Percentiles rank a stretch among this genome's conserved stretches.
These are phyloP conservation scores for Scytalidium lignicola DNA, from an alignment of 2,329 filamentous ascomycete species.

Conservation along the genomic window DNA sequence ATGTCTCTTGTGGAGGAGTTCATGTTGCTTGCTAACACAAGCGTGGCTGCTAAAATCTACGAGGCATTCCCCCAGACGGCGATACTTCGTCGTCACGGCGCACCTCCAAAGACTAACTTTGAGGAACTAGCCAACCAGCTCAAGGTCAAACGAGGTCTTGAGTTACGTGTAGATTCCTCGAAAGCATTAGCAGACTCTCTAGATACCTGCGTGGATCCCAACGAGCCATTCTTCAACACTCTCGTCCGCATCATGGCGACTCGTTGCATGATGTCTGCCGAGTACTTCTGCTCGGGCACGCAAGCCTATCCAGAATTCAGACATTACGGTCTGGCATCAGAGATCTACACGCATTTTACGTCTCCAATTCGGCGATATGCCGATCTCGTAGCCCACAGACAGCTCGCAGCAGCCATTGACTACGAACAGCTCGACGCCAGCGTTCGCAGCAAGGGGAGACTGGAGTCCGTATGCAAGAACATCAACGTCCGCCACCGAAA, in stretches of 20 bases:
- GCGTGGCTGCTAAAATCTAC: constrained; percentile 86
- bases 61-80: constrained; percentile 92
- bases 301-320: constrained; percentile 92
- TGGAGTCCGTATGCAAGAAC: constrained; percentile 94
- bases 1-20: constrained; percentile 98
- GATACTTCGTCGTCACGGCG: constrained; percentile 83
- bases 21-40: constrained; percentile 97
- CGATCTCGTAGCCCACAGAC: constrained; percentile 89
- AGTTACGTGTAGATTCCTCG: constrained; percentile 79
- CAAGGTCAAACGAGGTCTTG: constrained; percentile 75
- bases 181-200: constrained; percentile 91
- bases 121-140: constrained; percentile 90
- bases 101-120: constrained; percentile 93
- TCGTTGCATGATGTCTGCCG: constrained; percentile 97
- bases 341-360: constrained; percentile 99
- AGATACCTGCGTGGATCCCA: constrained; percentile 72
- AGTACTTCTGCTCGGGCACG: constrained; percentile 95
- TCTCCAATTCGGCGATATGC: constrained; percentile 95
- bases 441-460: constrained; percentile 73
- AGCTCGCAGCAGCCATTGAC: constrained; percentile 90
- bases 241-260: constrained; percentile 96
- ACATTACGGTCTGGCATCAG: constrained; percentile 91
- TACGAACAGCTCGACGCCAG: constrained; percentile 83
- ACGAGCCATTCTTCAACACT: constrained; percentile 96
- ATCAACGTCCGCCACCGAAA: constrained; percentile 98